A percentile compares a stretch with the other conserved stretches of the same genome.
Evolutionary conservation across 257 asterid species (phyloP).

Genomic region (Ilex aquifolium): DNA sequence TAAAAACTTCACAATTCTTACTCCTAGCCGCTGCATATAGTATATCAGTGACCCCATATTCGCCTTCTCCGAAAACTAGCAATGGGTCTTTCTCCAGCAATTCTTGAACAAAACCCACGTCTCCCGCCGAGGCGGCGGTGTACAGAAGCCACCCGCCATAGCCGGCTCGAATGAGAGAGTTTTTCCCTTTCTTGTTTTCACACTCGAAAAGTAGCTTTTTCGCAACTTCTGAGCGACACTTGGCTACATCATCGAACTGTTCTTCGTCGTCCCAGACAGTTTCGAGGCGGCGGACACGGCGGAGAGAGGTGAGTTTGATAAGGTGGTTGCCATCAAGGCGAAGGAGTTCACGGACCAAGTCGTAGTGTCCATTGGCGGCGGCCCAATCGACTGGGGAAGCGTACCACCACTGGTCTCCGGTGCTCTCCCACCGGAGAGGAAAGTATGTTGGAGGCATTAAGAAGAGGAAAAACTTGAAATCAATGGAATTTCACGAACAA

Average conservation of each 20-base stretch:
- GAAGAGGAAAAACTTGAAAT: not conserved
- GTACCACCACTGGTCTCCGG: conserved; percentile 99
- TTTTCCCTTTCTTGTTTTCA: conserved; percentile 48
- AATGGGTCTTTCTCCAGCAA: conserved; percentile 72
- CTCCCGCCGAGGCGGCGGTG: conserved; percentile 95
- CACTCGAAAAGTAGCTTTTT: conserved; percentile 55
- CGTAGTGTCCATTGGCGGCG: conserved; percentile 95
- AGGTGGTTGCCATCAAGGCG: conserved; percentile 90
- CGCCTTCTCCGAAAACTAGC: conserved; percentile 87
- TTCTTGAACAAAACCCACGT: conserved; percentile 55
- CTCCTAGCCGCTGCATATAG: conserved; percentile 88
- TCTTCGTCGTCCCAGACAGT: conserved; percentile 99
- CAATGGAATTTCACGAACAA: conserved; percentile 9
- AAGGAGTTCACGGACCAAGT: conserved; percentile 78
- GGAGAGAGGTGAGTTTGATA: conserved; percentile 76
- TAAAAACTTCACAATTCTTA: conserved; percentile 56
- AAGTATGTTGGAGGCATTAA: conserved; percentile 65
- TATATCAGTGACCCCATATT: conserved; percentile 83
- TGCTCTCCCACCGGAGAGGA: conserved; percentile 97
- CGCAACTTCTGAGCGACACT: conserved; percentile 67
- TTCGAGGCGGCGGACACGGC: conserved; percentile 82
- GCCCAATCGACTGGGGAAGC: conserved; percentile 98
- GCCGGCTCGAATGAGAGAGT: conserved; percentile 65
- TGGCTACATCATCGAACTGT: conserved; percentile 76
- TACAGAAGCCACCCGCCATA: conserved; percentile 96